Conservation (phyloP, 1,284 basidiomycete genomes). For the Marasmius fiardii region DNA sequence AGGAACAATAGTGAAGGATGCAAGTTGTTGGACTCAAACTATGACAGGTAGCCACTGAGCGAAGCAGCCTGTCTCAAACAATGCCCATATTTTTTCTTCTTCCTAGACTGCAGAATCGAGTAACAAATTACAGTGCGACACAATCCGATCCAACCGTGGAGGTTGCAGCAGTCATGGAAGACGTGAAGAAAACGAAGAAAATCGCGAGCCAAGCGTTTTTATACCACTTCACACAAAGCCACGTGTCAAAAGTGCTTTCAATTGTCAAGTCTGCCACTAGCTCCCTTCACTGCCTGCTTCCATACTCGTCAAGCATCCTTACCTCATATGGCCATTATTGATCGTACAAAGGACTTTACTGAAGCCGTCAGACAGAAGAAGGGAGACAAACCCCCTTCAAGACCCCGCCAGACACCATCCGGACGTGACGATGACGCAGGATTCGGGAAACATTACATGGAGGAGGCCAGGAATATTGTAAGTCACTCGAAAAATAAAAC, state of each 20-base stretch:
- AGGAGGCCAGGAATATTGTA: constrained; percentile 39
- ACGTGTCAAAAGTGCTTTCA: not conserved
- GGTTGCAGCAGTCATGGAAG: not conserved
- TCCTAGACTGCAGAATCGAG: not conserved
- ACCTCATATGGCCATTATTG: too few relatives aligned
- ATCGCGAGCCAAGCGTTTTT: not conserved
- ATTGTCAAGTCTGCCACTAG: not conserved
- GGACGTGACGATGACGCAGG: constrained; percentile 24
- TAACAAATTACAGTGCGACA: too few relatives aligned
- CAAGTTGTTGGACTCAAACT: constrained; percentile 58
- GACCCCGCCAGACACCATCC: constrained; percentile 19
- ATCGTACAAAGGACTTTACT: too few relatives aligned
- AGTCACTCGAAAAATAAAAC: not conserved
- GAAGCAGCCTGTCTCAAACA: constrained; percentile 71
- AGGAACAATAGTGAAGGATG: constrained; percentile 10
- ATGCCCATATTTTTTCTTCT: constrained; percentile 37
- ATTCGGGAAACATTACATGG: constrained; percentile 38
- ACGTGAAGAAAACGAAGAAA: not conserved
- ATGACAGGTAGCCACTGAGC: constrained; percentile 55
- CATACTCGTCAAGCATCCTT: too few relatives aligned
- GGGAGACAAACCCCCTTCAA: constrained; percentile 2
- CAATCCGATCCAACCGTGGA: not conserved
- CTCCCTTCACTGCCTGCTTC: too few relatives aligned
- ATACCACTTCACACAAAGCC: not conserved
- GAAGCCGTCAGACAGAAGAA: too few relatives aligned